Evolutionary conservation across 2,329 filamentous ascomycete genomes (phyloP).

Genomic region (Acarospora socialis): DNA sequence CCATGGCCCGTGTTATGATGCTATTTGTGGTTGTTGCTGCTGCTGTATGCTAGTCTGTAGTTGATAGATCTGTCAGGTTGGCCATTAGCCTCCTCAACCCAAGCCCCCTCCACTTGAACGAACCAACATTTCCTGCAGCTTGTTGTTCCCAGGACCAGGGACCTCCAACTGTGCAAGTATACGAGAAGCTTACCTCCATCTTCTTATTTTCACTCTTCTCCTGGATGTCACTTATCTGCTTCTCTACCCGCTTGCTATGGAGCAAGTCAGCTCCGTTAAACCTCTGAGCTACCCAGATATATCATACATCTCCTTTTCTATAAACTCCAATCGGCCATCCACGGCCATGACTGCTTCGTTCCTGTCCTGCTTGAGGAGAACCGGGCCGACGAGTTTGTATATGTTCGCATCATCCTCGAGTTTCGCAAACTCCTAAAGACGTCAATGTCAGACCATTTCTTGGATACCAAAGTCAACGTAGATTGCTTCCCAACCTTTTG

Average conservation of each 20-base stretch:
- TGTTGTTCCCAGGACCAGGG: neutral
- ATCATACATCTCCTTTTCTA: constrained; percentile 77
- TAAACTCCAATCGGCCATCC: constrained; percentile 80
- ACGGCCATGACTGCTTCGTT: constrained; percentile 81
- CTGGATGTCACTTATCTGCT: constrained; percentile 49
- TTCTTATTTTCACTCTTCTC: constrained; percentile 51
- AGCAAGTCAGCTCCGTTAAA: neutral
- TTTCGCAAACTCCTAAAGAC: constrained; percentile 58
- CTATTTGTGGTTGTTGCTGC: no score
- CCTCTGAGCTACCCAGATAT: neutral
- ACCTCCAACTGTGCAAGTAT: neutral
- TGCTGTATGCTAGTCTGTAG: constrained; percentile 21
- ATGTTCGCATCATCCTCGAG: constrained; percentile 74
- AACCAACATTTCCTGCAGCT: constrained; percentile 11
- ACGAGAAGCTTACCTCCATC: constrained; percentile 47
- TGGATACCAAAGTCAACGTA: neutral
- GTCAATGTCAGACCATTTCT: constrained; percentile 2
- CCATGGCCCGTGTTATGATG: no score
- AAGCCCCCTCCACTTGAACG: neutral
- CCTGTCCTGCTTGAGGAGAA: constrained; percentile 88
- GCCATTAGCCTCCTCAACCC: neutral
- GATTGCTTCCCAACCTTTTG: constrained; percentile 46
- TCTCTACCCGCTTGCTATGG: constrained; percentile 49
- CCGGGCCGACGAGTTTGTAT: constrained; percentile 89
- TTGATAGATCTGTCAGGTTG: constrained; percentile 22